Evolutionary conservation across 306 rosid species (phyloP), one percentile per base, ranked within the genome.

Genomic region (Fagus crenata): DNA sequence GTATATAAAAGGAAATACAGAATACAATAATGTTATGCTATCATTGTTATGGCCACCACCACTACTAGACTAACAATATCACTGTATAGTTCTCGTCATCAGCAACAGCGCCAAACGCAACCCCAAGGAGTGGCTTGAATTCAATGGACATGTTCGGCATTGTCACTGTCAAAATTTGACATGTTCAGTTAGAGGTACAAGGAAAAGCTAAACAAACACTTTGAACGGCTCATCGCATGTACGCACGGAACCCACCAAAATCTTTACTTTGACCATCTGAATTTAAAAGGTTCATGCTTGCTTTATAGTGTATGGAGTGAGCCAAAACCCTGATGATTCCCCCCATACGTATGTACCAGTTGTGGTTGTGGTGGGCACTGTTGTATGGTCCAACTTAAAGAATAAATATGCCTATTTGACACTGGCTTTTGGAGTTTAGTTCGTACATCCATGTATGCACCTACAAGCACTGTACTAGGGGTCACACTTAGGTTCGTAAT

Each of bases 251-350:
- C 40, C 80, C 67, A 71, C 75, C 51, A 37, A 9, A 2, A 41
- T 41, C 51, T 46, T 46, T 11, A 46, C 51, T 46, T 9, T 9
- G 51, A 0, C 11, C 51, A 11, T 46, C 51, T 46, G 51, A 46
- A 46, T 40, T 54, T 3, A 2, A 65, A 46, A 72, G 77, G 40
- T 74, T 77, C 73, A 49, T 56, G 39, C 14, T 4, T 8, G 46
- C 81, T 84, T 68, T 81, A 46, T 73, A 76, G 14, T 63, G 46
- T 9, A 77, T 70, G 77, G 80, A 81, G 56, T 53, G 53, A 81
- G 71, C 78, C 83, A 77, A 69, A 82, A 46, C 53, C 68, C 8
- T 55, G 73, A 80, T 68, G 49, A 80, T 75, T 78, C 80, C 75
- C 49, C 56, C 17, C 28, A 22, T 22, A 43, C 2, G 32, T 22